Evolutionary conservation across 2,329 filamentous ascomycete species (phyloP).

Genomic region (Sarocladiaceae sp.): DNA sequence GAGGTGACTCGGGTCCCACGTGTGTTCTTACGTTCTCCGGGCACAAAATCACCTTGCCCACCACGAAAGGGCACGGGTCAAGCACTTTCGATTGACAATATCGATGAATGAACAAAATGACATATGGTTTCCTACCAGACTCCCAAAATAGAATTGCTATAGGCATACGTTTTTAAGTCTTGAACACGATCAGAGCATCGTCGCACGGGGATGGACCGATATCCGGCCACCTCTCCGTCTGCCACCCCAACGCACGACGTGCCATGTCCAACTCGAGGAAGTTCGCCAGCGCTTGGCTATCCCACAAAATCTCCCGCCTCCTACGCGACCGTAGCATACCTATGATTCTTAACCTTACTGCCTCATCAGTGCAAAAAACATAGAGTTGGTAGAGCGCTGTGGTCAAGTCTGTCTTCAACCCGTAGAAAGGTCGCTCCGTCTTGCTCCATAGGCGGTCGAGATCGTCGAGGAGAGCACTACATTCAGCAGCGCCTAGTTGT

Average conservation of each 20-base stretch:
- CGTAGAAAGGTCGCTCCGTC: neutral
- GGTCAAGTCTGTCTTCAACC: constrained; percentile 10
- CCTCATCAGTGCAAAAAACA: constrained; percentile 13
- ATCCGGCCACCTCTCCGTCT: constrained; percentile 10
- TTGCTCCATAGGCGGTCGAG: constrained; percentile 6
- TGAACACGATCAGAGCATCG: neutral
- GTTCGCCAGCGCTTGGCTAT: constrained; percentile 14
- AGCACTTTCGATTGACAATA: too few relatives aligned
- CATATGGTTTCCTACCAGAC: too few relatives aligned
- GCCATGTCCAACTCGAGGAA: constrained; percentile 8
- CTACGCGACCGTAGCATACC: constrained; percentile 11
- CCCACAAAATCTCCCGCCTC: constrained; percentile 15
- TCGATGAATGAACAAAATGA: too few relatives aligned
- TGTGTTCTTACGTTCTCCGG: too few relatives aligned
- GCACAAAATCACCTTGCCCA: too few relatives aligned
- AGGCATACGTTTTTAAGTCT: too few relatives aligned
- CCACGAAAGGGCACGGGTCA: too few relatives aligned
- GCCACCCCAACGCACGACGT: neutral
- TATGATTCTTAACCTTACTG: constrained; percentile 12
- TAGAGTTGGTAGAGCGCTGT: constrained; percentile 11
- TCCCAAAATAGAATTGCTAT: too few relatives aligned
- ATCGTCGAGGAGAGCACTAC: neutral
- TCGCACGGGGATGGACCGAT: constrained; percentile 3
- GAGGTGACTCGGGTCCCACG: too few relatives aligned
- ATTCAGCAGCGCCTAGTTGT: neutral